Conservation (phyloP, 768 basidiomycete species). For the Clavaria fumosa region DNA sequence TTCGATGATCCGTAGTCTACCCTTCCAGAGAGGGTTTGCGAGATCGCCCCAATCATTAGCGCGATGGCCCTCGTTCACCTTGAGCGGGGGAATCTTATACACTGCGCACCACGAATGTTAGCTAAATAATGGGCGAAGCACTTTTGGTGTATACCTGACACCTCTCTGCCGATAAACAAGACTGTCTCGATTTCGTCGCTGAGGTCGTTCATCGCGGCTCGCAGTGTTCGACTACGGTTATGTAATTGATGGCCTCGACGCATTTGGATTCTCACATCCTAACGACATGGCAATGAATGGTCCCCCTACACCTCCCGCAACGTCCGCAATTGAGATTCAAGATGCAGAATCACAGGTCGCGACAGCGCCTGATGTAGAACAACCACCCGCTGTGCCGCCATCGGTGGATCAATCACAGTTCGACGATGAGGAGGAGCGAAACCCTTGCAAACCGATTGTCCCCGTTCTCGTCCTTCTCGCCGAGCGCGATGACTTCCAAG, state of each 20-base stretch:
- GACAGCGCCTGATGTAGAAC: constrained; percentile 6
- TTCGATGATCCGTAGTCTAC: constrained; percentile 74
- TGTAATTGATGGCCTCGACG: too few species aligned
- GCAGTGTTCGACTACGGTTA: neutral
- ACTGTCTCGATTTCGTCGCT: constrained; percentile 80
- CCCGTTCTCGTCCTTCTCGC: constrained; percentile 31
- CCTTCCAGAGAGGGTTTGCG: constrained; percentile 77
- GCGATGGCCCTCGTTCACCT: constrained; percentile 76
- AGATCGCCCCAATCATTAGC: constrained; percentile 91
- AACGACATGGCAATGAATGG: constrained; percentile 38
- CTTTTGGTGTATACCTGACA: constrained; percentile 84
- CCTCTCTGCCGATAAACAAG: constrained; percentile 78
- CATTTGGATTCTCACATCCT: neutral
- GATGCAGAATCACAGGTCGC: constrained; percentile 20
- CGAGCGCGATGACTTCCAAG: constrained; percentile 25
- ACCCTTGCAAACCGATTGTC: too few species aligned
- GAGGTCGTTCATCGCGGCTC: constrained; percentile 9
- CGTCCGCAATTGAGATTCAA: constrained; percentile 37
- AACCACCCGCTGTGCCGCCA: constrained; percentile 9
- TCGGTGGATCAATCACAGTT: too few species aligned
- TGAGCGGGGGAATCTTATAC: constrained; percentile 82
- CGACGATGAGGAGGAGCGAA: too few species aligned
- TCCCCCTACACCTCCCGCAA: constrained; percentile 49
- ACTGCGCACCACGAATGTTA: constrained; percentile 40
- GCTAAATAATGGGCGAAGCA: constrained; percentile 11